These are phyloP conservation scores for Suhomyces choctaworum DNA, from an alignment of 1,139 yeast genomes.

Conservation along the genomic window DNA sequence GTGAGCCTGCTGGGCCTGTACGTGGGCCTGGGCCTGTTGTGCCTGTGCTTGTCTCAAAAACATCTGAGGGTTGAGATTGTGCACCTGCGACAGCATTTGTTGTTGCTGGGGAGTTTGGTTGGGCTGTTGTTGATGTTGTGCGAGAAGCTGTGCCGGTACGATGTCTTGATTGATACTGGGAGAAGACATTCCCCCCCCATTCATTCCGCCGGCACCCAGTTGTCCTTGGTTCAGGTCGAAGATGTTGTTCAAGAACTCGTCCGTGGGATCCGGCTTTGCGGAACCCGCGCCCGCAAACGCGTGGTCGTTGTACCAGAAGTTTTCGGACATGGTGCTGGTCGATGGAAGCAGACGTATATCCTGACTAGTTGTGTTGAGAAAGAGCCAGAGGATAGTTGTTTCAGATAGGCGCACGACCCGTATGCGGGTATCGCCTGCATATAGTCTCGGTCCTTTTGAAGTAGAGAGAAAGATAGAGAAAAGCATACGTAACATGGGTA, in stretches of 20 bases:
- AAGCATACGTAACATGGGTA: no score
- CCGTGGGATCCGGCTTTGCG: constrained; percentile 21
- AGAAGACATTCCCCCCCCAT: constrained; percentile 10
- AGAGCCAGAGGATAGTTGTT: constrained; percentile 1
- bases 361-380: constrained; percentile 2
- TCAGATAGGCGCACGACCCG: background rate
- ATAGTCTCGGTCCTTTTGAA: no score
- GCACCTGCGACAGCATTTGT: constrained; percentile 3
- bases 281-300: constrained; percentile 30
- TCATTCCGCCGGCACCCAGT: constrained; percentile 9
- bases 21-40: constrained; percentile 10
- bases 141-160: constrained; percentile 16
- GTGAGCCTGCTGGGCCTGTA: constrained; percentile 12
- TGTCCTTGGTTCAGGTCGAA: constrained; percentile 26
- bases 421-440: no score
- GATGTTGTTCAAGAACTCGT: constrained; percentile 39
- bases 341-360: no score
- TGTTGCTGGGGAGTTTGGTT: constrained; percentile 5
- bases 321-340: constrained; percentile 36
- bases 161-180: constrained; percentile 15
- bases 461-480: no score
- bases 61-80: constrained; percentile 28
- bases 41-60: constrained; percentile 21
- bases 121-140: constrained; percentile 9
- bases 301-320: constrained; percentile 46